Conservation (phyloP, 2,329 filamentous ascomycete genomes). For the Chrysoporthe puriensis region DNA sequence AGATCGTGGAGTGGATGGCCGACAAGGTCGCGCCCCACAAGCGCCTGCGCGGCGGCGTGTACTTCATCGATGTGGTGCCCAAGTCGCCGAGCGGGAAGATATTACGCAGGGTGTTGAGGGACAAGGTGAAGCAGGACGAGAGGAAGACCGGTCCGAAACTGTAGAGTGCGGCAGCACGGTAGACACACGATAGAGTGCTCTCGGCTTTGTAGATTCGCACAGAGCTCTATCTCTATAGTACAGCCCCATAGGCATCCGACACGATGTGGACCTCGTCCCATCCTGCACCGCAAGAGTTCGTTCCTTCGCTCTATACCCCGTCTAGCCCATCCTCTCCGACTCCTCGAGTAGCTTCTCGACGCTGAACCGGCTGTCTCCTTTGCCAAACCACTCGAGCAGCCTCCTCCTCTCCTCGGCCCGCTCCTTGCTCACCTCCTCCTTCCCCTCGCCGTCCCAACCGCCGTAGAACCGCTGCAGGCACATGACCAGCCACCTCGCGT, state of each 20-base stretch:
- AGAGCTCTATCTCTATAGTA: neutral
- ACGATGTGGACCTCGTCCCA: neutral
- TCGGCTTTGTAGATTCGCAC: neutral
- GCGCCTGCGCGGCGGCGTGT: conserved; percentile 70
- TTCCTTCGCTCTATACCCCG: too few relatives aligned
- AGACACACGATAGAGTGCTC: neutral
- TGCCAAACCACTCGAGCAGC: conserved; percentile 80
- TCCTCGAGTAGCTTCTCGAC: conserved; percentile 87
- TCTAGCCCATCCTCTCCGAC: conserved; percentile 74
- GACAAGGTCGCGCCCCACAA: conserved; percentile 56
- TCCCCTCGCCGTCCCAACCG: conserved; percentile 56
- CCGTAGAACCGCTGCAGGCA: conserved; percentile 94
- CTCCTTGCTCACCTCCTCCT: conserved; percentile 49
- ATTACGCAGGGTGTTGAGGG: conserved; percentile 47
- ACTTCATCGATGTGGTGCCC: conserved; percentile 70
- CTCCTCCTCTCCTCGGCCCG: conserved; percentile 66
- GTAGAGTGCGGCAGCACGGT: conserved; percentile 32
- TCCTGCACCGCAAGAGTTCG: too few relatives aligned
- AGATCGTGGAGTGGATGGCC: conserved; percentile 44
- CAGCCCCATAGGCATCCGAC: neutral
- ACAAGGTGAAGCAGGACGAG: conserved; percentile 43
- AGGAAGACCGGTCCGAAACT: conserved; percentile 46
- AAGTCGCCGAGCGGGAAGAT: conserved; percentile 66
- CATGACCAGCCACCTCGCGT: conserved; percentile 90
- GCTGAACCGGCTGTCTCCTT: conserved; percentile 77